Conservation (phyloP, 1,139 yeast genomes). For the Debaryomyces robertsiae region DNA sequence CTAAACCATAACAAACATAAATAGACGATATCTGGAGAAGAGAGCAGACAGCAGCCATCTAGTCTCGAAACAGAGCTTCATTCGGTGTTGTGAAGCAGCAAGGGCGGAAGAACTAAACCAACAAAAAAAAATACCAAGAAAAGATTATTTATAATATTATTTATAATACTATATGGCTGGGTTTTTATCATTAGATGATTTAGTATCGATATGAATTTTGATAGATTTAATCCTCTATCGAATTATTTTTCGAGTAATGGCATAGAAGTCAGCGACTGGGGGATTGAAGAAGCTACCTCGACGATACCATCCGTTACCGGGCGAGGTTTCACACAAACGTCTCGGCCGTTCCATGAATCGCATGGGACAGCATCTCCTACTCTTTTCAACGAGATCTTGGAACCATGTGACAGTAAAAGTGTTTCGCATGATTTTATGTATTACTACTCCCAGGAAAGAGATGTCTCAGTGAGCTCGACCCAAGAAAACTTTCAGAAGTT, state of each 20-base stretch:
- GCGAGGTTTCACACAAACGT: constrained; percentile 12
- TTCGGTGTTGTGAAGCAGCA: no score
- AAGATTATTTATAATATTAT: no score
- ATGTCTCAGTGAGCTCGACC: constrained; percentile 14
- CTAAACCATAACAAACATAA: constrained; percentile 7
- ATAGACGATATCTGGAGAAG: background rate
- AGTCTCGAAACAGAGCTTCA: no score
- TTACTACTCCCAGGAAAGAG: constrained; percentile 7
- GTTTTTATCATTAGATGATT: constrained; percentile 1
- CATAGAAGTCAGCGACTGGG: constrained; percentile 40
- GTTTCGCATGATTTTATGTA: constrained; percentile 10
- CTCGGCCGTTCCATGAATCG: constrained; percentile 9
- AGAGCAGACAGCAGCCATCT: no score
- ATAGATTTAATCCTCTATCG: constrained; percentile 33
- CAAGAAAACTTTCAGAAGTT: constrained; percentile 31
- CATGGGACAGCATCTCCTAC: constrained; percentile 8
- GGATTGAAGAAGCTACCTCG: constrained; percentile 36
- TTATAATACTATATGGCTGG: no score
- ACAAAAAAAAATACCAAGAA: no score
- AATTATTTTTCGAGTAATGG: constrained; percentile 16
- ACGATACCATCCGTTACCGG: constrained; percentile 21
- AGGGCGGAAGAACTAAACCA: no score
- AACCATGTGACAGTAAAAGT: constrained; percentile 7
- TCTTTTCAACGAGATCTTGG: constrained; percentile 11
- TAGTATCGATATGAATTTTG: constrained; percentile 32